Percentiles rank a stretch among this genome's conserved stretches.
Conservation (phyloP, 306 rosid genomes). For the Casuarina equisetifolia region DNA sequence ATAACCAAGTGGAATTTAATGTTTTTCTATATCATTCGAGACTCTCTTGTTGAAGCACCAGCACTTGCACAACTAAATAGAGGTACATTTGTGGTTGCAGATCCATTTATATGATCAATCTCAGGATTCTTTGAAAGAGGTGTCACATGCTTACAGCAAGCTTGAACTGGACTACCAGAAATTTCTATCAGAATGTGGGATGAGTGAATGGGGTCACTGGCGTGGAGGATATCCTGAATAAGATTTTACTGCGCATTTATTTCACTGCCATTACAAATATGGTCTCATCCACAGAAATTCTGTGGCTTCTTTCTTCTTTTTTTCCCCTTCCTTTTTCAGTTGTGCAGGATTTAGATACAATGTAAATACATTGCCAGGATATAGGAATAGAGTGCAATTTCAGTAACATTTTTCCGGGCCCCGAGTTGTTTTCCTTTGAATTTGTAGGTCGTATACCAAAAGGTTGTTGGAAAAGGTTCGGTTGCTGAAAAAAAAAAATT, state of each 20-base stretch:
- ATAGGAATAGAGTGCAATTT: neutral
- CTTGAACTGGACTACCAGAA: conserved; percentile 38
- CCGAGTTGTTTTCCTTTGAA: neutral
- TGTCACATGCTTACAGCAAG: conserved; percentile 27
- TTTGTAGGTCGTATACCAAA: neutral
- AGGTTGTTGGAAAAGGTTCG: neutral
- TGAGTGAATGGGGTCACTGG: conserved; percentile 38
- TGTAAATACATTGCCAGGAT: neutral
- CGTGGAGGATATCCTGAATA: conserved; percentile 34
- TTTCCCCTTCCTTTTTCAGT: neutral
- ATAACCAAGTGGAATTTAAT: neutral
- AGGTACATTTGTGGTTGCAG: conserved; percentile 21
- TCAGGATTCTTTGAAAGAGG: conserved; percentile 27
- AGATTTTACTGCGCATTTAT: neutral
- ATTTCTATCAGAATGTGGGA: conserved; percentile 40
- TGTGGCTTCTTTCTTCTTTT: neutral
- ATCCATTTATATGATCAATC: conserved; percentile 25
- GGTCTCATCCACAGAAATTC: neutral
- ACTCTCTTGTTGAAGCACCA: neutral
- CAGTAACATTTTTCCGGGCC: neutral
- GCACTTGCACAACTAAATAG: neutral
- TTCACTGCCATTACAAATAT: neutral
- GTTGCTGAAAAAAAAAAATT: neutral
- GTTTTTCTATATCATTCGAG: neutral
- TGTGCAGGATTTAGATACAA: neutral